These are phyloP conservation scores for Starmera stellimalicola DNA, from an alignment of 1,139 yeast genomes.

Conservation along the genomic window DNA sequence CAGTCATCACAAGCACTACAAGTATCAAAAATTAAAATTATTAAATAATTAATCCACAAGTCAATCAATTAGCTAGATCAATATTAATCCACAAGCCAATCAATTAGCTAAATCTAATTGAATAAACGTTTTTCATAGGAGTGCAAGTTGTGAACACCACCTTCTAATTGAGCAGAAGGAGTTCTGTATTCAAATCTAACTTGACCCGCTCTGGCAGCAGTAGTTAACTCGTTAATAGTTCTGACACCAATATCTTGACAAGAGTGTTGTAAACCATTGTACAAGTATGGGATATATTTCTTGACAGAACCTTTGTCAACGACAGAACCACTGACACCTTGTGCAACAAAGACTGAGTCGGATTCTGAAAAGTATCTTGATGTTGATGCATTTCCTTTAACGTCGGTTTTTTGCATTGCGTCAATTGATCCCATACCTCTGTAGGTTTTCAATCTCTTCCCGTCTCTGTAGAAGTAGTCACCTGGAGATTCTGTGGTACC, in stretches of 20 bases:
- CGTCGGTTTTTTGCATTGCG: conserved; percentile 92
- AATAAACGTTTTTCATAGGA: conserved; percentile 96
- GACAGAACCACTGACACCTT: conserved; percentile 97
- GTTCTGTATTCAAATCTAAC: conserved; percentile 97
- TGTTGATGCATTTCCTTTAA: conserved; percentile 91
- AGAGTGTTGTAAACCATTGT: conserved; percentile 95
- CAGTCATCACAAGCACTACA: too few species aligned
- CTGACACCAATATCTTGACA: conserved; percentile 93
- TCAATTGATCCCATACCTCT: conserved; percentile 99
- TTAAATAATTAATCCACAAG: neutral
- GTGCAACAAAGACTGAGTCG: conserved; percentile 94
- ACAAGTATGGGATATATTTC: conserved; percentile 89
- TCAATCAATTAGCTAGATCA: neutral
- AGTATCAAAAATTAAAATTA: neutral
- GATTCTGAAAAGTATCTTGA: conserved; percentile 96
- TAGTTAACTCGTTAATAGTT: conserved; percentile 57
- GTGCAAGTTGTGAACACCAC: conserved; percentile 95
- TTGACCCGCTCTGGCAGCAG: conserved; percentile 52
- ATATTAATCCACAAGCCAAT: too few species aligned
- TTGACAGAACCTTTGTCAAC: conserved; percentile 93
- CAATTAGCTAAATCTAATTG: conserved; percentile 36
- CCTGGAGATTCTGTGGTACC: conserved; percentile 99
- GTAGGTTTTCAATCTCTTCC: conserved; percentile 93
- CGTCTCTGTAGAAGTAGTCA: conserved; percentile 94
- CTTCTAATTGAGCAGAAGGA: conserved; percentile 97